Base-by-base conservation (phyloP, 192 early-diverging fungal species). In the Rhizophagus sp. region DNA sequence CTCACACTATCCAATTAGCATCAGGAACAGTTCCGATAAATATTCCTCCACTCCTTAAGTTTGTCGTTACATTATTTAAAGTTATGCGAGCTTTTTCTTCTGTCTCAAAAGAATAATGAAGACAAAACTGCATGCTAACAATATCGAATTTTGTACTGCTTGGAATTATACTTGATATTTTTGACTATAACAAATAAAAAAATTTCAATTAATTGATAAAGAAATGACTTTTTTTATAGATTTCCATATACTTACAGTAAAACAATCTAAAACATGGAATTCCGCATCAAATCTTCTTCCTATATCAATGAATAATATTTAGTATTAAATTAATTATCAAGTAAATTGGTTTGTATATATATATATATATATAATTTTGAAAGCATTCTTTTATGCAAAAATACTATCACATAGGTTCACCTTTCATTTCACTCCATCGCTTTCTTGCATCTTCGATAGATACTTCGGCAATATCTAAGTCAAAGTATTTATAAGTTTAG, bases 11-110 rank as follows among this genome's bases (percentile, higher is more conserved):
- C 91, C 93, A 94, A 80, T 96, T 92, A 73, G 94, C 91, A 82
- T 98, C 93, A 2, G 98, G 96, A 70, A 97, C 95, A 0, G 97
- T 98, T 73, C 95, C 96, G 74, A 98, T 90, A 80, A 98, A 98
- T 22, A 84, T 81, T 2, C 97, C 98, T 27, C 94, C 96, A 15
- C 86, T 77, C 7, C 84, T 84, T 81, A 99, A 84, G 15, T 91
- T 86, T 12, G 82, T 78, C 0, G 93, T 85, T 10, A 97, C 92
- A 81, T 97, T 97, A 68, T 88, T 83, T 64, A 99, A 84, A 86
- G 94, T 96, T 81, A 89, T 90, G 9, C 93, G 85, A 0, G 92
- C 96, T 81, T 93, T 95, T 25, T 79, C 65, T 84, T 98, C 97
- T 4, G 90, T 87, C 76, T 96, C 94, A 80, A 97, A 98, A 0